Percentiles rank a stretch among this genome's conserved stretches.
phyloP scores from a whole-genome alignment of 768 basidiomycete species.

The Amanita polypyramis region DNA sequence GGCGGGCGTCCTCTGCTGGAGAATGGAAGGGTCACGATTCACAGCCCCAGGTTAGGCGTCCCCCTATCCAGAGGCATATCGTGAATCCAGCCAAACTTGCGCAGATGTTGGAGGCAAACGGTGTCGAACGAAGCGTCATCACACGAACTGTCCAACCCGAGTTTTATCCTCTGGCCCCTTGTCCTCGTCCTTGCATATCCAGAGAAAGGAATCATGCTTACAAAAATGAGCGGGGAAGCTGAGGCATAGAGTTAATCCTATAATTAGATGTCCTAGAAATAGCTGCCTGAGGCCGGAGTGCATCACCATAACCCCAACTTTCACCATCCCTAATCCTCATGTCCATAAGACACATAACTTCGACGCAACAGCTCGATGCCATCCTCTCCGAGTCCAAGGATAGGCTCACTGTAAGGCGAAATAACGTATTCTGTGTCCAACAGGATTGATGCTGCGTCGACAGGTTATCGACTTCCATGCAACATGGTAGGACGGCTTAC shows the following conservation, averaged over 20 bases:
- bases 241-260: not conserved
- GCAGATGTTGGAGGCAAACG: not conserved
- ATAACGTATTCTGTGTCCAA: not conserved
- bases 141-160: not conserved
- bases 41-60: not conserved
- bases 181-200: not conserved
- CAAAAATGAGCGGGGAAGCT: not conserved
- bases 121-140: not conserved
- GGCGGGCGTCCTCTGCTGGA: conserved; percentile 38
- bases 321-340: not conserved
- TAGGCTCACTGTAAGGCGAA: conserved; percentile 47
- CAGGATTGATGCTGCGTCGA: conserved; percentile 2
- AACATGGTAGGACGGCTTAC: conserved; percentile 44
- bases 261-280: not conserved
- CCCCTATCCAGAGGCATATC: conserved; percentile 4
- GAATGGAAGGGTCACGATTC: conserved; percentile 18
- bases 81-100: conserved; percentile 1
- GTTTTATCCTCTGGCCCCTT: conserved; percentile 1
- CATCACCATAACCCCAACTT: not conserved
- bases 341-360: conserved; percentile 55
- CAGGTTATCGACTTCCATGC: conserved; percentile 87
- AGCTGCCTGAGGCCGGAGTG: not conserved
- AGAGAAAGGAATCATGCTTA: not conserved
- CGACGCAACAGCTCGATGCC: conserved; percentile 50
- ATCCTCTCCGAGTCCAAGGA: conserved; percentile 48